Conservation (phyloP, 208 protist species). For the Trypanosoma brucei region DNA sequence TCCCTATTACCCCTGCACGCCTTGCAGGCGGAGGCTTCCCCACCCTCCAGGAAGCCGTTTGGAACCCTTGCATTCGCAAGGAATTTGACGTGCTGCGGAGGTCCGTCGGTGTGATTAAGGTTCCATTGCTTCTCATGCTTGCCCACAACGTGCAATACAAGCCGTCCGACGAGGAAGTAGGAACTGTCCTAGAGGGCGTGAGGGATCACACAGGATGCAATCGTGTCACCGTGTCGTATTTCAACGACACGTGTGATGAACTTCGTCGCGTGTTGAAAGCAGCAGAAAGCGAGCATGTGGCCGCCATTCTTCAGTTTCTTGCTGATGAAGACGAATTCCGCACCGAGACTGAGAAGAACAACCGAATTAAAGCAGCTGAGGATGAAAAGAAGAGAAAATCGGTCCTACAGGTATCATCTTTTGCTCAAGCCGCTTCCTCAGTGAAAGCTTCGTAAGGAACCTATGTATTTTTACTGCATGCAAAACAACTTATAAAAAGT, state of each 20-base stretch:
- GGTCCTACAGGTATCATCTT: slow-evolving; percentile 14
- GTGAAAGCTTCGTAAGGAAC: slow-evolving; percentile 1
- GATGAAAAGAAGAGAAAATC: slow-evolving; percentile 27
- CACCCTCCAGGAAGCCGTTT: slow-evolving; percentile 75
- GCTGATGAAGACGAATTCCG: slow-evolving; percentile 27
- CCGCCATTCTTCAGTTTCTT: slow-evolving; percentile 46
- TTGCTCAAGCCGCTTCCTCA: slow-evolving; percentile 12
- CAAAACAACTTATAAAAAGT: not conserved
- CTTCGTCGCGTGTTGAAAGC: slow-evolving; percentile 51
- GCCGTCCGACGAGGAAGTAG: slow-evolving; percentile 20
- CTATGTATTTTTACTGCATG: not conserved
- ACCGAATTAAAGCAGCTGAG: slow-evolving; percentile 18
- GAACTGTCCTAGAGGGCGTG: slow-evolving; percentile 21
- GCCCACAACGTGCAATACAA: slow-evolving; percentile 57
- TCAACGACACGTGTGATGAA: slow-evolving; percentile 70
- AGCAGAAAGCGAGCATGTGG: slow-evolving; percentile 26
- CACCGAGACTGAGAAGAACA: slow-evolving; percentile 19
- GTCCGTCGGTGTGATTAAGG: slow-evolving; percentile 31
- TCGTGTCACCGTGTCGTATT: slow-evolving; percentile 40
- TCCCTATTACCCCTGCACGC: slow-evolving; percentile 59
- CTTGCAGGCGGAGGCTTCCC: slow-evolving; percentile 35
- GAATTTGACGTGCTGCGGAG: slow-evolving; percentile 24
- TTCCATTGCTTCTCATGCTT: slow-evolving; percentile 56
- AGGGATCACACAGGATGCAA: slow-evolving; percentile 28
- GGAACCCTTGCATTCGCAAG: slow-evolving; percentile 40